These are phyloP conservation scores for Flaveria robusta DNA, from an alignment of 129 eudicot genomes.

Conservation along the genomic window DNA sequence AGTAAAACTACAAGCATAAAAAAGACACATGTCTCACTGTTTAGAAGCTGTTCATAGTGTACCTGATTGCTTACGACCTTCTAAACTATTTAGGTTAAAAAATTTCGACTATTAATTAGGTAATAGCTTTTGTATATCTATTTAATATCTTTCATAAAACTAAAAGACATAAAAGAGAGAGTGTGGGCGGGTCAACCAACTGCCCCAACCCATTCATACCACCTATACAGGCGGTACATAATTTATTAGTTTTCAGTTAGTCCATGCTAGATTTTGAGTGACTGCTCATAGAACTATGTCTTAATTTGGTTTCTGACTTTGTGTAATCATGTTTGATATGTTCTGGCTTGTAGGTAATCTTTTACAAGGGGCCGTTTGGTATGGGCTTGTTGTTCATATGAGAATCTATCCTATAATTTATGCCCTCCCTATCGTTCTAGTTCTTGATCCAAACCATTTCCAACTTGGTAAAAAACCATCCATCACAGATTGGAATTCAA, in stretches of 20 bases:
- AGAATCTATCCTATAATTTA: slow-evolving; percentile 94
- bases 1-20: not conserved
- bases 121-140: not conserved
- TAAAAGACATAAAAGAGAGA: not conserved
- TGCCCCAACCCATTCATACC: not conserved
- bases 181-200: not conserved
- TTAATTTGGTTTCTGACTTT: not conserved
- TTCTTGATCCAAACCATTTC: slow-evolving; percentile 67
- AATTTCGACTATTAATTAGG: not conserved
- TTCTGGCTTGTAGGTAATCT: slow-evolving; percentile 52
- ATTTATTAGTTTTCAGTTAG: not conserved
- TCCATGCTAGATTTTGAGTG: not conserved
- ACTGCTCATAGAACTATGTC: not conserved
- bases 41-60: not conserved
- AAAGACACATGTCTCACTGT: not conserved
- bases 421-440: slow-evolving; percentile 69
- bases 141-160: not conserved
- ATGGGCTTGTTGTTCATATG: slow-evolving; percentile 94
- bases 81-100: not conserved
- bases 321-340: not conserved
- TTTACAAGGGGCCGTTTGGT: slow-evolving; percentile 88
- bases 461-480: slow-evolving; percentile 61
- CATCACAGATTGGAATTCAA: slow-evolving; percentile 57
- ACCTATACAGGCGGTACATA: not conserved
- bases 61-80: not conserved